Percentiles rank a stretch among this genome's conserved stretches.
These are phyloP conservation scores for Capillidium heterosporum DNA, from an alignment of 371 early-diverging fungal species.

Conservation along the genomic window DNA sequence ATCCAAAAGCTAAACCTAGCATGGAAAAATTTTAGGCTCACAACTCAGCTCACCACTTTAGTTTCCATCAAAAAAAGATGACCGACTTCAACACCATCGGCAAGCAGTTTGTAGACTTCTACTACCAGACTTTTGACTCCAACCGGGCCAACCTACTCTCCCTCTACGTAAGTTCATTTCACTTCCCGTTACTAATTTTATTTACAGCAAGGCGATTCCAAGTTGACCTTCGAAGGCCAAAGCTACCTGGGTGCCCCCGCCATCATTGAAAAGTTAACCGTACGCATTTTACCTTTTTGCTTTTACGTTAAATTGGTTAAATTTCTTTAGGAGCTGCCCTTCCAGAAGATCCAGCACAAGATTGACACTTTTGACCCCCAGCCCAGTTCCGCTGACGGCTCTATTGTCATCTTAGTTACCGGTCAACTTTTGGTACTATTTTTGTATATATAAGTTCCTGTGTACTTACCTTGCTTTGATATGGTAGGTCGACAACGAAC, in stretches of 20 bases:
- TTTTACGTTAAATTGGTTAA: not conserved
- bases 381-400: constrained; percentile 28
- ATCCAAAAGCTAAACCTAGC: too few species aligned
- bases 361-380: constrained; percentile 61
- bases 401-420: constrained; percentile 59
- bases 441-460: not conserved
- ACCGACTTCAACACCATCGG: constrained; percentile 24
- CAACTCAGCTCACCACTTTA: too few species aligned
- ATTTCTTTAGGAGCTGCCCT: constrained; percentile 42
- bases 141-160: constrained; percentile 33
- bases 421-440: constrained; percentile 59
- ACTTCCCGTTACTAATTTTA: not conserved
- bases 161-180: constrained; percentile 55
- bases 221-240: constrained; percentile 72
- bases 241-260: constrained; percentile 27
- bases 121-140: constrained; percentile 67
- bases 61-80: constrained; percentile 4
- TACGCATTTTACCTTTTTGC: constrained; percentile 22
- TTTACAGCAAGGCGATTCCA: constrained; percentile 50
- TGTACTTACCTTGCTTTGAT: not conserved
- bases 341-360: constrained; percentile 47
- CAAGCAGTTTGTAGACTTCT: constrained; percentile 52
- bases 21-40: too few species aligned
- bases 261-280: constrained; percentile 62
- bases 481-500: constrained; percentile 52